A percentile compares a stretch with the other conserved stretches of the same genome.
These are phyloP conservation scores for Niebla homalea DNA, from an alignment of 495 filamentous ascomycete genomes.

Conservation along the genomic window DNA sequence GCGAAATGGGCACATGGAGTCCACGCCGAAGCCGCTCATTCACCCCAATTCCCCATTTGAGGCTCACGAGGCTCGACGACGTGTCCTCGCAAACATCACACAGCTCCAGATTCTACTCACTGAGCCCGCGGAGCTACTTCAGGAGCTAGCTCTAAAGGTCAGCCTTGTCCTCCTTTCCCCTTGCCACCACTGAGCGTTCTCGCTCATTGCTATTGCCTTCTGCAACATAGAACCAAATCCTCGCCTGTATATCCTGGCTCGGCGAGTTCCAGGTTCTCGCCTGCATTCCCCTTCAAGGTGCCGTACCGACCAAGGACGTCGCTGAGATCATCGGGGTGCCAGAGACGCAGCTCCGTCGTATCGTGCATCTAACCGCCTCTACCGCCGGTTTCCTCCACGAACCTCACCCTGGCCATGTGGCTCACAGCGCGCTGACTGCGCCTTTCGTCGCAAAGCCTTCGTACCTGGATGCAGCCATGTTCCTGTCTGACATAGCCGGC, in stretches of 20 bases:
- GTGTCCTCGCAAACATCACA: constrained; percentile 4
- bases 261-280: constrained; percentile 32
- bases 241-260: constrained; percentile 31
- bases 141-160: constrained; percentile 10
- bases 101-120: constrained; percentile 8
- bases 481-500: constrained; percentile 22
- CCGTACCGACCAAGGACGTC: constrained; percentile 25
- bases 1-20: neutral
- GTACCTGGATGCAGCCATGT: constrained; percentile 27
- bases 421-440: constrained; percentile 26
- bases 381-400: constrained; percentile 26
- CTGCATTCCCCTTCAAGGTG: constrained; percentile 25
- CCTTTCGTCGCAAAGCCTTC: constrained; percentile 23
- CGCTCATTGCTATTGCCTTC: neutral
- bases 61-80: constrained; percentile 3
- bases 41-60: neutral
- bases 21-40: neutral
- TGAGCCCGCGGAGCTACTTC: constrained; percentile 13
- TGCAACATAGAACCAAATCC: constrained; percentile 21
- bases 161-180: neutral
- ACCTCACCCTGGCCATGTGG: constrained; percentile 21
- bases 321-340: constrained; percentile 25
- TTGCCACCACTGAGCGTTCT: neutral
- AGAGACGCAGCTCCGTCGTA: constrained; percentile 22
- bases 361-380: constrained; percentile 24